Base-by-base conservation (phyloP, 768 basidiomycete species). In the Postia placenta region DNA sequence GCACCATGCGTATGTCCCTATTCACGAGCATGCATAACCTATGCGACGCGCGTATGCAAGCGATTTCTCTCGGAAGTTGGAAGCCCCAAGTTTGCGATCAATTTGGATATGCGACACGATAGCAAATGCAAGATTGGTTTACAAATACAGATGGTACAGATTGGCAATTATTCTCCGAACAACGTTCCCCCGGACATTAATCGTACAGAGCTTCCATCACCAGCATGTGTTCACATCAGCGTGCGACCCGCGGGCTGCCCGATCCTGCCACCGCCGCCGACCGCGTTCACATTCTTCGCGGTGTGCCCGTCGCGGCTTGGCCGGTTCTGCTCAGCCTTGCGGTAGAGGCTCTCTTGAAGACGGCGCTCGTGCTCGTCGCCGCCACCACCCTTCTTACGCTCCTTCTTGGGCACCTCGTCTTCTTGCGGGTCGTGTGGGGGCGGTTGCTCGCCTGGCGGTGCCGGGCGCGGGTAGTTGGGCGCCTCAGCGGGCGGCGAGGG, bases 361-460 rank as follows among this genome's bases (percentile, higher is more conserved):
- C 57, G 45, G 11, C 57, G 54, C 45, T 58, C 57, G 48, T 58
- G 57, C 45, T 58, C 57, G 45, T 58, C 54, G 6, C 52, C 57
- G 20, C 57, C 55, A 15, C 38, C 52, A 42, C 57, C 52, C 26
- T 51, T 52, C 50, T 50, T 58, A 24, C 25, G 25, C 49, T 50
- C 49, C 40, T 39, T 45, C 54, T 46, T 56, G 3, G 57, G 57
- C 36, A 45, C 50, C n/a, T 58, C 57, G 14, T 58, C 57, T 25
- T 58, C 52, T 1, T 51, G 47, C 35, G 51, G 47, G 33, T 48
- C 48, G 47, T 42, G 38, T 38, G 43, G 50, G 23, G 25, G 17
- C n/a, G 39, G 44, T 25, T 56, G 52, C 26, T 58, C 57, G n/a
- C 55, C 53, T 1, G 57, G 57, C 15, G 54, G 35, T 1, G 55